Evolutionary conservation across 1,139 yeast genomes (phyloP), one percentile per base, ranked within the genome.

Genomic region (Hansenula lynferdii): DNA sequence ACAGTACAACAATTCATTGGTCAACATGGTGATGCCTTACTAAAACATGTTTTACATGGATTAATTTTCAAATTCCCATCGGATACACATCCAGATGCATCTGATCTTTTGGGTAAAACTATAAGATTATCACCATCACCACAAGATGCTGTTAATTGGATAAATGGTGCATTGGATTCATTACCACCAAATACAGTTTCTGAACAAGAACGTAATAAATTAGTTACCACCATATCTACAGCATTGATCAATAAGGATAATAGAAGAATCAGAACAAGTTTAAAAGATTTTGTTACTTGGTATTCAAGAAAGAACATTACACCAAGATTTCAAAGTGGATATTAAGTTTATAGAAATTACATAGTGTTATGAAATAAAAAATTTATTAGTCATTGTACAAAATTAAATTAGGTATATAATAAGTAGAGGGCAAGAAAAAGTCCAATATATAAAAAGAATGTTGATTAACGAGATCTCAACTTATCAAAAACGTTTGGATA

Each of bases 281-380:
- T 89, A 38, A 74, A 77, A 53, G 94, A 83, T 56, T 90, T 89
- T 56, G 77, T 86, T 29, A 75, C 73, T 40, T 85, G 96, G 86
- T 90, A 87, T 60, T 69, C 84, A 20, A 72, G 96, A 51, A 82
- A 89, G 58, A 84, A 86, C 53, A 71, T 83, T 28, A 70, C 72
- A 8, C 76, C 84, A 23, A 67, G 85, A 56, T 47, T 61, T 36
- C 42, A 46, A 30, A 30, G 26, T 24, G 26, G 14, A 12, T 24
- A 24, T 24, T 24, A 24, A n/a, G 15, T 12, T 12, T n/a, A n/a
- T n/a, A n/a, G n/a, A n/a, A n/a, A n/a, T n/a, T n/a, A n/a, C n/a
- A n/a, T n/a, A n/a, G n/a, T n/a, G n/a, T n/a, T n/a, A n/a, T n/a
- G n/a, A n/a, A n/a, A n/a, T n/a, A n/a, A n/a, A n/a, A n/a, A n/a